A percentile compares a stretch with the other conserved stretches of the same genome.
Evolutionary conservation across 2,329 filamentous ascomycete species (phyloP).

Genomic region (Venturia pyrina): DNA sequence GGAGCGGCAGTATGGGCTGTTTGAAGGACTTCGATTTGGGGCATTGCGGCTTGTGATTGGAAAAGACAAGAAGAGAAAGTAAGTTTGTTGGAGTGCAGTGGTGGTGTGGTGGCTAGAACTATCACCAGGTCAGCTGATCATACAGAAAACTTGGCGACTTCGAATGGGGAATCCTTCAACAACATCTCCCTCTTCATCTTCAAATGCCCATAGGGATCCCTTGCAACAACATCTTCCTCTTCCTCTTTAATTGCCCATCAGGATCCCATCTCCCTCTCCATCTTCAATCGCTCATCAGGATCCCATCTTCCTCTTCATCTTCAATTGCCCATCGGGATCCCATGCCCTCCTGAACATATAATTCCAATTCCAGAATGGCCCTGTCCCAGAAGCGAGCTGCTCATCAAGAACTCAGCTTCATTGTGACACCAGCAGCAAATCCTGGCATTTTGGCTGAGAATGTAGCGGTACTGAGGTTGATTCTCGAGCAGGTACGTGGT

Average conservation of each 20-base stretch:
- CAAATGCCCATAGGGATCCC: too few species aligned
- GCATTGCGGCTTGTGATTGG: constrained; percentile 34
- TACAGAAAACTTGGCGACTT: too few species aligned
- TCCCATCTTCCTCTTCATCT: too few species aligned
- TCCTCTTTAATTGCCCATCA: too few species aligned
- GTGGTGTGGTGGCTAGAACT: neutral
- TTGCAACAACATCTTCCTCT: too few species aligned
- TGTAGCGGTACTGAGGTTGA: neutral
- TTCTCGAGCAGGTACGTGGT: neutral
- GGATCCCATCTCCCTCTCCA: too few species aligned
- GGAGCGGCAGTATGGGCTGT: constrained; percentile 60
- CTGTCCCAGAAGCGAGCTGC: too few species aligned
- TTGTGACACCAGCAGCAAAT: too few species aligned
- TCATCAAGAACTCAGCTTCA: too few species aligned
- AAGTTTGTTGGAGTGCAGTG: neutral
- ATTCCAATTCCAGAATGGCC: neutral
- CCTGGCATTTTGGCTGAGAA: too few species aligned
- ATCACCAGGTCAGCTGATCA: neutral
- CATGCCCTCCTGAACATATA: neutral
- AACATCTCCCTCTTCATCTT: neutral
- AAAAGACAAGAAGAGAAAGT: neutral
- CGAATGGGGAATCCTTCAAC: neutral
- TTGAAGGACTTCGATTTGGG: constrained; percentile 74
- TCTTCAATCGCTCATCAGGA: too few species aligned
- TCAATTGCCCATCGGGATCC: neutral